Conservation (phyloP, 2,329 filamentous ascomycete genomes). For the Xylariomycetidae sp. region DNA sequence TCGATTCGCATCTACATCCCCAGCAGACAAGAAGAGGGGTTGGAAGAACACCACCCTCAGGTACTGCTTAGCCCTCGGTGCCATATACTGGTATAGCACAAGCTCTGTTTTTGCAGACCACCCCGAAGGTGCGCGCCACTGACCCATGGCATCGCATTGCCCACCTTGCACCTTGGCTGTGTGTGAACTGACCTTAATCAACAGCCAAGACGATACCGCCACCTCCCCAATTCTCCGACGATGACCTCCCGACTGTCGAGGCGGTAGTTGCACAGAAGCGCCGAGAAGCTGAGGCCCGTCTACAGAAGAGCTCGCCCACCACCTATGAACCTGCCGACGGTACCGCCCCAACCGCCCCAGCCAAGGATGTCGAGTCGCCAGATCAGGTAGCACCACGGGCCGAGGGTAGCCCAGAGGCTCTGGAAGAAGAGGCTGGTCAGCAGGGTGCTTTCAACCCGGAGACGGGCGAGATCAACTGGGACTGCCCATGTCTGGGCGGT, state of each 20-base stretch:
- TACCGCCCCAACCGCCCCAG: conserved; percentile 22
- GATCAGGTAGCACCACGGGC: conserved; percentile 5
- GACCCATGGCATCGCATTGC: no score
- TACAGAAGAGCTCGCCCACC: conserved; percentile 22
- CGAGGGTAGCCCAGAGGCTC: conserved; percentile 39
- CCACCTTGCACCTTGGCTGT: no score
- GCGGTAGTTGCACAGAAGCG: conserved; percentile 62
- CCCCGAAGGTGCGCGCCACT: conserved; percentile 57
- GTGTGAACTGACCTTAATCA: background rate
- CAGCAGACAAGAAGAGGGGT: conserved; percentile 64
- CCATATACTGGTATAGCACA: conserved; percentile 93
- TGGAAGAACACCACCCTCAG: conserved; percentile 75
- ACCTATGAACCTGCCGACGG: conserved; percentile 11
- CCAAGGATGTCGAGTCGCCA: conserved; percentile 18
- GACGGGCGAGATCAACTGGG: conserved; percentile 99
- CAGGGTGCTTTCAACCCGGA: conserved; percentile 97
- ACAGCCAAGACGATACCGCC: conserved; percentile 30
- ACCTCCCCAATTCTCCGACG: conserved; percentile 50
- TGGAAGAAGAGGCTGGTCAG: conserved; percentile 78
- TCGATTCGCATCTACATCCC: conserved; percentile 49
- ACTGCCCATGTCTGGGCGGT: conserved; percentile 92
- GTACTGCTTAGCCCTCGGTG: conserved; percentile 70
- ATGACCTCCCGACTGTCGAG: conserved; percentile 60
- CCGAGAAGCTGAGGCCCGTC: conserved; percentile 36
- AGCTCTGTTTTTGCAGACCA: conserved; percentile 84